Evolutionary conservation across 2,329 filamentous ascomycete species (phyloP).

Genomic region (Sarocladium kiliense): DNA sequence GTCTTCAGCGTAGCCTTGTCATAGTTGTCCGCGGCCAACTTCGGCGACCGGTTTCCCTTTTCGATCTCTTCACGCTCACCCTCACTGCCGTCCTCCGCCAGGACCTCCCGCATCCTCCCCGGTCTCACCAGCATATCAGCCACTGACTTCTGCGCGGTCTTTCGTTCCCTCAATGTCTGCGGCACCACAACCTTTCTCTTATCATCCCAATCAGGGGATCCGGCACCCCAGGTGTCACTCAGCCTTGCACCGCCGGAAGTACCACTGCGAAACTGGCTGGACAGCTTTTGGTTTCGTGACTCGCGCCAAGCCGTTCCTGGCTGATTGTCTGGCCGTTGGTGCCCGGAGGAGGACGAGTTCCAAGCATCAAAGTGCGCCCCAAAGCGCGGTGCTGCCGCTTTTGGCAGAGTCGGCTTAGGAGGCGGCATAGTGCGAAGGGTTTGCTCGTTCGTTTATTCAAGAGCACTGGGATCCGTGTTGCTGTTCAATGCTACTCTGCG

Average conservation of each 20-base stretch:
- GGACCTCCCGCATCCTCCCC: constrained; percentile 33
- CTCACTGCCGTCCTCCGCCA: constrained; percentile 8
- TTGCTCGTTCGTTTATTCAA: neutral
- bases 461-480: neutral
- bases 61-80: constrained; percentile 13
- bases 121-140: constrained; percentile 48
- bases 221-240: constrained; percentile 60
- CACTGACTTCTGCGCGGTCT: constrained; percentile 35
- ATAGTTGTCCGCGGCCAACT: neutral
- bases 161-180: constrained; percentile 33
- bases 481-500: neutral
- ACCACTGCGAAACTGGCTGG: constrained; percentile 59
- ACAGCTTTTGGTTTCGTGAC: constrained; percentile 63
- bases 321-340: constrained; percentile 69
- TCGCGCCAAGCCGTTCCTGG: constrained; percentile 65
- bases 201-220: constrained; percentile 50
- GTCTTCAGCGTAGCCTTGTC: constrained; percentile 33
- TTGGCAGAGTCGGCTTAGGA: constrained; percentile 17
- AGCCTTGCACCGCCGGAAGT: constrained; percentile 54
- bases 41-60: constrained; percentile 15
- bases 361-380: constrained; percentile 56
- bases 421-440: neutral
- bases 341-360: constrained; percentile 71
- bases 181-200: constrained; percentile 37
- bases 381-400: constrained; percentile 35